Base-by-base conservation (phyloP, 2,329 filamentous ascomycete species). In the Alternaria infectoria region DNA sequence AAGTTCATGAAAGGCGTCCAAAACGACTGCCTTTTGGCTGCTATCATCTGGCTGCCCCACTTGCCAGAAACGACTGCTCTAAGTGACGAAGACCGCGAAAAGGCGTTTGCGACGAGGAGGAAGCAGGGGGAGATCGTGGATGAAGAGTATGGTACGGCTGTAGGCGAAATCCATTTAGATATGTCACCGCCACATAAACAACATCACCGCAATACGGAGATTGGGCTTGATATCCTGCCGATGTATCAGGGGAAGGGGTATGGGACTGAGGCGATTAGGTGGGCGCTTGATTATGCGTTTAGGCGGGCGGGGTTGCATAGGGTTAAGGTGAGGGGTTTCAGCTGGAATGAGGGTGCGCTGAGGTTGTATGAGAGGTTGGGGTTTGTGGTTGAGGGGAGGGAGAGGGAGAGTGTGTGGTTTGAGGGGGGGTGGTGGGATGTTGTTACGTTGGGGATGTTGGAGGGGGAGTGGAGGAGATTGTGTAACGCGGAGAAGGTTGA, bases 211-310 rank as follows among this genome's bases (percentile, higher is more conserved):
- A 74, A 73, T 64, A 79, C 80, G 12, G 76, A 81, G 44, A 74
- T 85, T 9, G 80, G 77, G 0, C 73, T 85, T n/a, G 68, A 72
- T 0, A 74, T 85, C 6, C 65, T 78, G 3, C 67, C 73, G 0
- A 8, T 59, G 0, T 79, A 80, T 55, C 81, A 83, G 57, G 74
- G 76, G 0, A 66, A 77, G 19, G 83, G 84, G 0, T 86, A 86
- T 57, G 84, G 84, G 2, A 69, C 66, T 7, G 84, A 86, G 66
- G 81, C 82, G 1, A 82, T 86, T 47, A 73, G 76, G 25, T 87
- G 83, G 84, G 79, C 72, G 0, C 65, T 85, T 4, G 78, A 83
- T 23, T 86, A 83, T 79, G 81, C 81, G 0, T 86, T 86, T 64
- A 66, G 70, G 6, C 74, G 74, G n/a, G 83, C 78, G 1, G 81